Percentiles rank a stretch among this genome's conserved stretches.
These are phyloP conservation scores for Glycine tomentella DNA, from an alignment of 306 rosid species.

Conservation along the genomic window DNA sequence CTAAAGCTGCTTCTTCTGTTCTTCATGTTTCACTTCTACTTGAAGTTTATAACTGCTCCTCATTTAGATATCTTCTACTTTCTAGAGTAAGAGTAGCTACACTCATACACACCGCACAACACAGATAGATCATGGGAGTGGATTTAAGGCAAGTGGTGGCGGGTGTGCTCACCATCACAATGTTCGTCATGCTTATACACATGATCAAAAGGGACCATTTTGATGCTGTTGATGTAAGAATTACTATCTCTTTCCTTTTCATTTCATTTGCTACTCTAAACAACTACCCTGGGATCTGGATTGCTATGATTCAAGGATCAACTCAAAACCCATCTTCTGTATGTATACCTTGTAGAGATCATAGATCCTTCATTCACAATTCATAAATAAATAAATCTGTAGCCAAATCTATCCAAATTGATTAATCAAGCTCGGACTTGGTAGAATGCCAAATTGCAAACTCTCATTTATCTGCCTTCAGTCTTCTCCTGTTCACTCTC, in stretches of 20 bases:
- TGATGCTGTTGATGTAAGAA: slow-evolving; percentile 77
- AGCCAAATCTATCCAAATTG: not conserved
- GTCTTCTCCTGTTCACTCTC: not conserved
- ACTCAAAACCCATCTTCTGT: not conserved
- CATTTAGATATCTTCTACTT: not conserved
- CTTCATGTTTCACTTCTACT: slow-evolving; percentile 17
- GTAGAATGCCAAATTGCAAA: not conserved
- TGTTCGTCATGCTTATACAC: slow-evolving; percentile 97
- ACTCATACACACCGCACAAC: not conserved
- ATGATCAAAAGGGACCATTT: slow-evolving; percentile 99
- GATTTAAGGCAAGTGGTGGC: slow-evolving; percentile 99
- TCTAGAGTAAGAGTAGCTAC: too few species aligned
- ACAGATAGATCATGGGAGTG: slow-evolving; percentile 64
- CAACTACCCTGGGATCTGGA: slow-evolving; percentile 35
- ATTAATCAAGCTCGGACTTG: not conserved
- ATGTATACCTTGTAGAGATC: slow-evolving; percentile 20
- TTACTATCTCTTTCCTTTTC: not conserved
- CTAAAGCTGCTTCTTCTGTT: slow-evolving; percentile 24
- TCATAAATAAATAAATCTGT: not conserved
- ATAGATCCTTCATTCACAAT: slow-evolving; percentile 46
- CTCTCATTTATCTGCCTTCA: slow-evolving; percentile 28
- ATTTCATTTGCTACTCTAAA: slow-evolving; percentile 12
- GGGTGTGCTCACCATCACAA: slow-evolving; percentile 80
- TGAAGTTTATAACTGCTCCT: slow-evolving; percentile 7
- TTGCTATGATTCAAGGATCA: slow-evolving; percentile 26